These are phyloP conservation scores for Geotrichum cucujoidarum DNA, from an alignment of 1,139 yeast genomes.

Conservation along the genomic window DNA sequence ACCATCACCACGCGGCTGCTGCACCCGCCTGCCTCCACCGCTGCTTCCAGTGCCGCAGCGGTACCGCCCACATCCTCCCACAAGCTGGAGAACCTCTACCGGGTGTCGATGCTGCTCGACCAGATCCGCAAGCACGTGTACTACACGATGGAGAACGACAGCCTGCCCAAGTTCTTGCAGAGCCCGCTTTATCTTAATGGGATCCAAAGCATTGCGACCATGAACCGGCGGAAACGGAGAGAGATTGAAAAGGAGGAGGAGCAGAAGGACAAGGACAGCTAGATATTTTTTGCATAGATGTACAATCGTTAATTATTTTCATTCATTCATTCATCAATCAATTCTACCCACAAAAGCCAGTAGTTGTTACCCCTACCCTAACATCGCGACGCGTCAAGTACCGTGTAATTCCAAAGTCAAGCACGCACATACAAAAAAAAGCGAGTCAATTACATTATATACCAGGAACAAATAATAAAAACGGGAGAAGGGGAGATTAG, in stretches of 20 bases:
- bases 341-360: background rate
- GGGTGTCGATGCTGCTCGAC: conserved; percentile 38
- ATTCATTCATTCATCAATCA: background rate
- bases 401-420: too few relatives aligned
- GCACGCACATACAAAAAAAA: too few relatives aligned
- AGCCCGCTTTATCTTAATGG: conserved; percentile 36
- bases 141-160: conserved; percentile 65
- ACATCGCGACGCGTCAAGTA: too few relatives aligned
- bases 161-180: conserved; percentile 62
- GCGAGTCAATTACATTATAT: too few relatives aligned
- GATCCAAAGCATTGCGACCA: conserved; percentile 8
- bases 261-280: conserved; percentile 1
- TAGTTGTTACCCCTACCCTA: too few relatives aligned
- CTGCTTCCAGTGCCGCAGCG: background rate
- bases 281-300: background rate
- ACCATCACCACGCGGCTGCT: conserved; percentile 41
- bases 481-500: background rate
- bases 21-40: background rate
- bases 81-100: background rate
- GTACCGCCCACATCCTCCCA: too few relatives aligned
- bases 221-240: conserved; percentile 2
- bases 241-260: background rate
- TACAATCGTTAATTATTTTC: background rate
- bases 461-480: too few relatives aligned
- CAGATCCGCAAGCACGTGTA: conserved; percentile 47